Conservation (phyloP, 2,329 filamentous ascomycete species). For the Colletotrichum caudatum region DNA sequence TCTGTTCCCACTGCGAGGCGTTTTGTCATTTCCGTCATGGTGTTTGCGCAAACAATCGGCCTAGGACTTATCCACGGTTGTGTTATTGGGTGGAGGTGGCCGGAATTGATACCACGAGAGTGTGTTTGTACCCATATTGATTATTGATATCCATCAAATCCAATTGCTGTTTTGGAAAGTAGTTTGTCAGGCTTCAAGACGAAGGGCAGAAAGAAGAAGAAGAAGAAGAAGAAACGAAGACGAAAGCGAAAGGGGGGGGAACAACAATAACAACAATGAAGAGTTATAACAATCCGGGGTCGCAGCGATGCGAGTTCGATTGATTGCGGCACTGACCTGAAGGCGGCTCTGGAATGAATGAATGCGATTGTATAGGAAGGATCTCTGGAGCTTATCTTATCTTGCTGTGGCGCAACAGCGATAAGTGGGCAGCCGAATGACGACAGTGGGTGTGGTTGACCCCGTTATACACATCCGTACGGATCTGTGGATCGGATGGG, state of each 20-base stretch:
- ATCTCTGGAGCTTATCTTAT: constrained; percentile 2
- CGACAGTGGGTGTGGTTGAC: constrained; percentile 13
- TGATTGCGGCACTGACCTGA: background rate
- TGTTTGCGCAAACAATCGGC: constrained; percentile 2
- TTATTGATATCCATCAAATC: constrained; percentile 37
- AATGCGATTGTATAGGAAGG: background rate
- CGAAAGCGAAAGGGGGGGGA: background rate
- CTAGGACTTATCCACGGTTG: background rate
- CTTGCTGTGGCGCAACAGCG: constrained; percentile 2
- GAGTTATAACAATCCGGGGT: background rate
- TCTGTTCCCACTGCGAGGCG: constrained; percentile 2
- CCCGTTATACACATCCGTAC: background rate
- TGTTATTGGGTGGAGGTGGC: background rate
- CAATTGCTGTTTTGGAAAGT: background rate
- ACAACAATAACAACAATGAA: background rate
- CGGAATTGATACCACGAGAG: constrained; percentile 34
- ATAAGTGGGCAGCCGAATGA: constrained; percentile 6
- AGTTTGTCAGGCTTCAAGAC: background rate
- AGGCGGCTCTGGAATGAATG: background rate
- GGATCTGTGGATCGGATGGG: no score
- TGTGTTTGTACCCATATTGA: constrained; percentile 13
- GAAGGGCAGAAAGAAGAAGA: background rate
- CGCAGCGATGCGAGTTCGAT: no score
- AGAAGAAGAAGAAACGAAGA: background rate
- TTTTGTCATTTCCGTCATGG: constrained; percentile 7